phyloP scores from a whole-genome alignment of 306 rosid genomes.

The Pueraria montana region DNA sequence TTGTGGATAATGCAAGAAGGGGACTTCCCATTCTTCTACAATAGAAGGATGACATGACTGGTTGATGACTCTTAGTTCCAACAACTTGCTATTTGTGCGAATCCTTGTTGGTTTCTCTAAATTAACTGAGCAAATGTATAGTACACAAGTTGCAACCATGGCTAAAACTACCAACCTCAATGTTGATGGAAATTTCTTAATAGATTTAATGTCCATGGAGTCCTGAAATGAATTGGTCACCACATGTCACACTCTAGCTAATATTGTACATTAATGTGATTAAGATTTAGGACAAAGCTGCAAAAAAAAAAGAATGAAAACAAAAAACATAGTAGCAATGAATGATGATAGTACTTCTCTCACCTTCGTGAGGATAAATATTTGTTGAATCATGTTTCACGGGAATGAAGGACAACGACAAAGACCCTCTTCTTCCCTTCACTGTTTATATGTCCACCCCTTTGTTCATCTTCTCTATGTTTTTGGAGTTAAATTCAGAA shows the following conservation, averaged over 20 bases:
- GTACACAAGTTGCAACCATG: constrained; percentile 58
- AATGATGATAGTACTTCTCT: background rate
- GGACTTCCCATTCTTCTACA: constrained; percentile 54
- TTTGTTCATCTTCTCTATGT: constrained; percentile 11
- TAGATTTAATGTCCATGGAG: constrained; percentile 53
- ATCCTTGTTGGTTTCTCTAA: constrained; percentile 52
- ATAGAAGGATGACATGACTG: constrained; percentile 51
- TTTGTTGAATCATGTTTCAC: constrained; percentile 41
- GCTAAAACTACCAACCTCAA: constrained; percentile 59
- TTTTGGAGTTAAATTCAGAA: constrained; percentile 29
- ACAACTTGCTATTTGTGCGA: constrained; percentile 43
- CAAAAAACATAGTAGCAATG: background rate
- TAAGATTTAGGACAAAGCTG: background rate
- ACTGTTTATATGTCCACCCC: constrained; percentile 19
- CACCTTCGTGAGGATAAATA: constrained; percentile 45
- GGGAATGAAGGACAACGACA: constrained; percentile 28
- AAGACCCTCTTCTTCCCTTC: constrained; percentile 32
- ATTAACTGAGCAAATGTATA: constrained; percentile 56
- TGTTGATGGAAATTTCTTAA: constrained; percentile 61
- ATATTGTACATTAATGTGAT: background rate
- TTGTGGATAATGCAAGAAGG: constrained; percentile 69
- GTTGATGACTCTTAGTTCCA: constrained; percentile 39
- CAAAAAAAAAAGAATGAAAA: background rate
- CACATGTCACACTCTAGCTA: constrained; percentile 10
- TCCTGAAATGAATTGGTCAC: constrained; percentile 53